These are phyloP conservation scores for Rosellinia necatrix DNA, from an alignment of 2,329 filamentous ascomycete genomes.

Conservation along the genomic window DNA sequence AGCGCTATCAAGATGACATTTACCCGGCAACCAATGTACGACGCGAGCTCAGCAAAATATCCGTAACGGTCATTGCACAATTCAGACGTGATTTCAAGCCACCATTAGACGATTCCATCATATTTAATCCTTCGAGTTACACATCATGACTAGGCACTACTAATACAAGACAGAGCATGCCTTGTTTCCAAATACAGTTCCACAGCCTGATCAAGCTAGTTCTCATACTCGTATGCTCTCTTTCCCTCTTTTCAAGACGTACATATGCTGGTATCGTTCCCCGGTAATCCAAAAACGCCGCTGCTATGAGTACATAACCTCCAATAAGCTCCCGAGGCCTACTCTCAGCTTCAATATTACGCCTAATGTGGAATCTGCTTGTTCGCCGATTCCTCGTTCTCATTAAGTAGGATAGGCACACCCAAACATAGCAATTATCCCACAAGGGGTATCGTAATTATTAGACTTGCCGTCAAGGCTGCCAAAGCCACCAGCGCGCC, in stretches of 20 bases:
- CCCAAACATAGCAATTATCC: background rate
- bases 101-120: background rate
- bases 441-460: conserved; percentile 9
- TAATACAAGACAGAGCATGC: background rate
- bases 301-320: conserved; percentile 10
- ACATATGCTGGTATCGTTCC: conserved; percentile 26
- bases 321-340: background rate
- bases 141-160: background rate
- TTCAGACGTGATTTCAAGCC: background rate
- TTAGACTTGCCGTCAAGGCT: conserved; percentile 9
- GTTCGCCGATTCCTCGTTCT: background rate
- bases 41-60: too few relatives aligned
- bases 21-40: too few relatives aligned
- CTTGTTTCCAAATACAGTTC: conserved; percentile 5
- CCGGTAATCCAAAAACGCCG: conserved; percentile 26
- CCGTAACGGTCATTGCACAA: background rate
- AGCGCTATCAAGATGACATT: too few relatives aligned
- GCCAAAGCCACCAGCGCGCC: background rate
- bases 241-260: conserved; percentile 12
- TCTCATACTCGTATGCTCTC: conserved; percentile 1
- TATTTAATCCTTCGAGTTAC: background rate
- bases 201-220: background rate
- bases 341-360: conserved; percentile 15
- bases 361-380: background rate
- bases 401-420: background rate